Base-by-base conservation (phyloP, 192 early-diverging fungal genomes). In the Allomyces javanicus region DNA sequence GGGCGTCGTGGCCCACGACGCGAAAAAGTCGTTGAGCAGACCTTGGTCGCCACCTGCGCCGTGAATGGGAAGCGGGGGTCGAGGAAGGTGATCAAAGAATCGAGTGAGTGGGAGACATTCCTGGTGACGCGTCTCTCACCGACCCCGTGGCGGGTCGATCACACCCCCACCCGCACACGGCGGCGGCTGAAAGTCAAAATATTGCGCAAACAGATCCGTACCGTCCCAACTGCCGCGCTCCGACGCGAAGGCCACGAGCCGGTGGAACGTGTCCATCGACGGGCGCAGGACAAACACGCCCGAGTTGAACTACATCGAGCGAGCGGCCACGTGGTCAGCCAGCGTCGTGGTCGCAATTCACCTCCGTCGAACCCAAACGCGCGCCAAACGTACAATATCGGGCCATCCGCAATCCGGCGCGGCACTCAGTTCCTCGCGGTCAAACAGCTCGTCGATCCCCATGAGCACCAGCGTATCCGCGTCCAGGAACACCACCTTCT, bases 361-460 rank as follows among this genome's bases (percentile, higher is more conserved):
- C 7, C 33, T 7, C 33, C 33, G 7, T 40, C 33, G 33, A 40
- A 40, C 9, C 33, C 33, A 40, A 40, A 40, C 3, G 7, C 33
- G 33, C 33, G n/a, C n/a, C n/a, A 40, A n/a, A 58, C 9, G 50
- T n/a, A 58, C 50, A 58, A 58, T 58, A 71, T 97, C 94, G 0
- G 94, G 94, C 94, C 94, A 97, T 0, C 93, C 93, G 24, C 87
- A 87, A 65, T 97, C 94, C 9, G 92, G 88, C 7, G 91, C 82
- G 6, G 94, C 92, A 4, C 90, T 88, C 74, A 95, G 86, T 22
- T 79, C 74, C 4, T 75, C 70, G 63, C 75, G 68, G 17, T 75
- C 78, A 78, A 97, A 96, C 33, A 97, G 61, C 25, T 85, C 86
- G 65, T 94, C 92, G 22, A 95, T 82, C 21, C 88, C 82, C 64